phyloP scores from a whole-genome alignment of 2,329 filamentous ascomycete genomes.

The Xylariaceae sp. region DNA sequence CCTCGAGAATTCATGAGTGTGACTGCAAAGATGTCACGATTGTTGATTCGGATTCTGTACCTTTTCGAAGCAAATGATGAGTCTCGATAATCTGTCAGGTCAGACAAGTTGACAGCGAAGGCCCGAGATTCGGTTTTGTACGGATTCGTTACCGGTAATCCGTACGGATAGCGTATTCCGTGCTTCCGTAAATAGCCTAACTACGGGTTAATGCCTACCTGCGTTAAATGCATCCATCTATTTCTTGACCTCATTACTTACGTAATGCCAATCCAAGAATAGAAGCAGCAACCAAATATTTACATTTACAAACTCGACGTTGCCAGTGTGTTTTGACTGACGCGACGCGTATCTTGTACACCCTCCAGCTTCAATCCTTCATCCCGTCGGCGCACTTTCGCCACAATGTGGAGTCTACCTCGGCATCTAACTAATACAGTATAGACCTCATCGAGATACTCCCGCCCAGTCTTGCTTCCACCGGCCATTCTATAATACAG shows the following conservation, averaged over 20 bases:
- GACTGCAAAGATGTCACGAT: too few relatives aligned
- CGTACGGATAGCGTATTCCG: not conserved
- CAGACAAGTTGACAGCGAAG: too few relatives aligned
- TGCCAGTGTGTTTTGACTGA: not conserved
- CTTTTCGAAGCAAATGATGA: not conserved
- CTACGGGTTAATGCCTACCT: not conserved
- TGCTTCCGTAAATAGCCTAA: not conserved
- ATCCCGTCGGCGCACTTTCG: not conserved
- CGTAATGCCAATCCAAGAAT: too few relatives aligned
- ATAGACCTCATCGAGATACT: not conserved
- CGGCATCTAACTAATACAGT: not conserved
- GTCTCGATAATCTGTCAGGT: too few relatives aligned
- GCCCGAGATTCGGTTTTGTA: too few relatives aligned
- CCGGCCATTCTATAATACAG: not conserved
- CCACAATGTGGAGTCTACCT: not conserved
- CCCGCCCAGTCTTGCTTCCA: not conserved
- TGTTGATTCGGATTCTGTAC: too few relatives aligned
- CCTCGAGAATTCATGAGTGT: too few relatives aligned
- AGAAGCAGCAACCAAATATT: too few relatives aligned
- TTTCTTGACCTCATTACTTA: too few relatives aligned
- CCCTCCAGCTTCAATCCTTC: not conserved
- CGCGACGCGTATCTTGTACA: not conserved
- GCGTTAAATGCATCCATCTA: not conserved
- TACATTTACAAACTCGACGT: too few relatives aligned
- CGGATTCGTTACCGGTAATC: not conserved